These are phyloP conservation scores for Prunus mume DNA, from an alignment of 306 rosid genomes.

Conservation along the genomic window DNA sequence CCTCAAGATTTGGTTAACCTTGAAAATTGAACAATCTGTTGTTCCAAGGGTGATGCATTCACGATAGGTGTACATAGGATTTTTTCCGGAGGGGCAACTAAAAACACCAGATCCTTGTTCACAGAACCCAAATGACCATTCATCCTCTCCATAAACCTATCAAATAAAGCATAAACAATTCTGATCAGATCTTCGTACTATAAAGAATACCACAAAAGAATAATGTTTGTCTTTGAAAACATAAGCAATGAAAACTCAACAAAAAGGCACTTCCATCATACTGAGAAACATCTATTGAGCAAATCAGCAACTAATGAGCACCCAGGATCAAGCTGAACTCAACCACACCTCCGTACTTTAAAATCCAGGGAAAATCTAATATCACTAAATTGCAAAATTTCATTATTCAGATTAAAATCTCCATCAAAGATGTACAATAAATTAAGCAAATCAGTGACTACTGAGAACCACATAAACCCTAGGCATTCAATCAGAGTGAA, in stretches of 20 bases:
- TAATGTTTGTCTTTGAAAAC: no score
- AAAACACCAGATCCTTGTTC: conserved; percentile 98
- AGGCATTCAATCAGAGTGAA: neutral
- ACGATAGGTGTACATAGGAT: conserved; percentile 93
- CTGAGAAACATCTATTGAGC: neutral
- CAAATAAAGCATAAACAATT: conserved; percentile 19
- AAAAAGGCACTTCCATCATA: neutral
- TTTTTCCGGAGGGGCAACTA: conserved; percentile 85
- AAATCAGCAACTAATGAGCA: neutral
- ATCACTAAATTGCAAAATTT: neutral
- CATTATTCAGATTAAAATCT: neutral
- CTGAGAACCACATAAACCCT: neutral
- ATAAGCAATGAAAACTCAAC: neutral
- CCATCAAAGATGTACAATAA: neutral
- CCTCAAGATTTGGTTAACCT: conserved; percentile 87
- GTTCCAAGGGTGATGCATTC: conserved; percentile 71
- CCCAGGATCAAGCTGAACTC: neutral
- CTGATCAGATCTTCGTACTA: conserved; percentile 11
- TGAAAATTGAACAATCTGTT: conserved; percentile 61
- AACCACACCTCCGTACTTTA: neutral
- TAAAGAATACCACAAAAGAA: neutral
- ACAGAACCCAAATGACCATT: conserved; percentile 98
- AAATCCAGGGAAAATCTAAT: neutral
- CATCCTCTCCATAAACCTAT: conserved; percentile 88
- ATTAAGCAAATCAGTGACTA: neutral